Conservation (phyloP, 169 alveolate genomes). For the Eimeria necatrix region DNA sequence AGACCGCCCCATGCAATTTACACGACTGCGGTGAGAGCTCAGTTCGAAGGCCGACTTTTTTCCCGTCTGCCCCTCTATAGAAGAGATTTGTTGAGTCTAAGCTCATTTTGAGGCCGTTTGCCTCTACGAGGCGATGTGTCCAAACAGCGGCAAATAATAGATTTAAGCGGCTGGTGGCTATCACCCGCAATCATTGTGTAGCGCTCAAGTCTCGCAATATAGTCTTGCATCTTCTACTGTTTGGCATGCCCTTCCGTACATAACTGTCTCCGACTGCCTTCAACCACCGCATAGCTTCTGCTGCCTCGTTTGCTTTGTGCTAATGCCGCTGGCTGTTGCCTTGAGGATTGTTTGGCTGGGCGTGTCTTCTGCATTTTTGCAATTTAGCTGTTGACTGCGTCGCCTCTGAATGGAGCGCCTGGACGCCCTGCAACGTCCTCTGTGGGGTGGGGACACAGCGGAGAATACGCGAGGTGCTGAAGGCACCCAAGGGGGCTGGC, state of each 20-base stretch:
- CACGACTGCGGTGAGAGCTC: conserved; percentile 65
- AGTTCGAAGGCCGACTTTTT: too few relatives aligned
- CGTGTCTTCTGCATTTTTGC: neutral
- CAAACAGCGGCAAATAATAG: neutral
- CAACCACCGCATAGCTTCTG: neutral
- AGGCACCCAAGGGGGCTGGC: conserved; percentile 73
- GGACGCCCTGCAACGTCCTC: conserved; percentile 84
- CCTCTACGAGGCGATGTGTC: too few relatives aligned
- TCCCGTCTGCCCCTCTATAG: too few relatives aligned
- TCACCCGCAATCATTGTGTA: neutral
- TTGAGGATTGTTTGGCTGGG: neutral
- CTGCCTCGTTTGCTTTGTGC: neutral
- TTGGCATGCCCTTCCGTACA: too few relatives aligned
- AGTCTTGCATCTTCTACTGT: neutral
- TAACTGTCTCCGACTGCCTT: neutral
- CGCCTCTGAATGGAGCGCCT: conserved; percentile 85
- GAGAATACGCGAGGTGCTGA: conserved; percentile 82
- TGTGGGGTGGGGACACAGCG: conserved; percentile 84
- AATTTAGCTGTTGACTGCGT: conserved; percentile 82
- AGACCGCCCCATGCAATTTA: conserved; percentile 74
- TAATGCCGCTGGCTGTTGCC: neutral
- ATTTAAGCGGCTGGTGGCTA: neutral
- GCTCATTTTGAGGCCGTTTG: too few relatives aligned
- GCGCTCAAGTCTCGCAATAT: neutral
- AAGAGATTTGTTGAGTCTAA: too few relatives aligned